Evolutionary conservation across 345 rosid genomes (phyloP), one percentile per base, ranked within the genome.

Genomic region (Diplotaxis tenuifolia): DNA sequence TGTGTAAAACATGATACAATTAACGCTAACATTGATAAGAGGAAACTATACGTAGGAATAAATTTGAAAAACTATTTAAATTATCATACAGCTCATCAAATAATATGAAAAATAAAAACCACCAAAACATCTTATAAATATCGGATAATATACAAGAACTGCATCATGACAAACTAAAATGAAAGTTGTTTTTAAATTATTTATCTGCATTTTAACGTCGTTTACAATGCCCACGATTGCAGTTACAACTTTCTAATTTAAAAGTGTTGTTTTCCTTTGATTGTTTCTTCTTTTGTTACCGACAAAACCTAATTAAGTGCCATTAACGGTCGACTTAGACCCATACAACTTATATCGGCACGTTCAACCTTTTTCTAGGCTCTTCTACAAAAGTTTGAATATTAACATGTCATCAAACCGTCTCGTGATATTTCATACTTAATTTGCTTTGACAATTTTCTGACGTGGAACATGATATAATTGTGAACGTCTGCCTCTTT

Each of bases 351-450:
- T 3, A 45, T 57, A 29, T 45, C 29, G 9, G 4, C 21, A 10
- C 16, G 53, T 49, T 74, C 61, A 16, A 67, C 32, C 49, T 23
- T 59, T 59, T 67, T 67, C 62, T 67, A 49, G 62, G 54, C 12
- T 58, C 68, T 74, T 67, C 68, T 59, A 59, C 67, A 34, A 50
- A 31, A 58, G 53, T 49, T 66, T 66, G 72, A 67, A 67, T 49
- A 47, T 56, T 47, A 65, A 57, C 72, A 50, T 50, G 29, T 74
- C 54, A 12, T 23, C 34, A 22, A 7, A 66, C 12, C 25, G 49
- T 66, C 32, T 73, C 21, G 15, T 53, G 7, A 58, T 53, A 31
- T 66, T 38, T 62, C 57, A 10, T 74, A 47, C 60, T 45, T 57
- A 1, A 38, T 38, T 38, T 42, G 45, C 52, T 57, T 66, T 57